These are phyloP conservation scores for Jaapia argillacea DNA, from an alignment of 768 basidiomycete species.

Conservation along the genomic window DNA sequence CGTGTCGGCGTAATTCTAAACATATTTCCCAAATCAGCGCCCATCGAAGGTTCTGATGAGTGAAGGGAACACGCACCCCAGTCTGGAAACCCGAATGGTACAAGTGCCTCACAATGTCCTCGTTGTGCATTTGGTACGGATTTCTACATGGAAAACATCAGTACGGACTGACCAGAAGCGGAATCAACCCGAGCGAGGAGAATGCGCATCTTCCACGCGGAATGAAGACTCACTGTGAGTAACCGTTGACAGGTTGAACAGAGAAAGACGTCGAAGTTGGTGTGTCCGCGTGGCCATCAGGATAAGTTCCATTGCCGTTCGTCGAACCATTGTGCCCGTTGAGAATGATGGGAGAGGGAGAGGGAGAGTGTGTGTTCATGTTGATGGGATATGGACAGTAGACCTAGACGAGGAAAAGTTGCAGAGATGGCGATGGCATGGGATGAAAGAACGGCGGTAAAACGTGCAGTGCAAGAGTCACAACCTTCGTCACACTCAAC, in stretches of 20 bases:
- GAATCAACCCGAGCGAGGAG: too few relatives aligned
- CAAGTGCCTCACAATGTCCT: slow-evolving; percentile 69
- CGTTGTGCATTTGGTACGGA: slow-evolving; percentile 57
- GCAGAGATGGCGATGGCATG: background rate
- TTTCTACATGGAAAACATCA: too few relatives aligned
- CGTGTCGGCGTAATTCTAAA: slow-evolving; percentile 76
- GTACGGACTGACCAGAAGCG: too few relatives aligned
- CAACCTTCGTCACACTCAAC: too few relatives aligned
- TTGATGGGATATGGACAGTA: too few relatives aligned
- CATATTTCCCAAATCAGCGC: too few relatives aligned
- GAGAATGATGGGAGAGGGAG: slow-evolving; percentile 27
- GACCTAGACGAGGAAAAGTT: too few relatives aligned
- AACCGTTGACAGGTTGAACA: slow-evolving; percentile 33
- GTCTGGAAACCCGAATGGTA: slow-evolving; percentile 76
- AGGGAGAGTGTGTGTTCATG: slow-evolving; percentile 16
- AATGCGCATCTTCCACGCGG: slow-evolving; percentile 1
- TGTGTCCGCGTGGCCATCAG: slow-evolving; percentile 3
- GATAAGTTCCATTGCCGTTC: slow-evolving; percentile 33
- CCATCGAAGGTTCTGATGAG: background rate
- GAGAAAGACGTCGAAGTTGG: slow-evolving; percentile 26
- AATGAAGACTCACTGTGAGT: slow-evolving; percentile 40
- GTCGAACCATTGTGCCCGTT: slow-evolving; percentile 43
- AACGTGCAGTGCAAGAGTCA: too few relatives aligned
- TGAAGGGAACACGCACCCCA: slow-evolving; percentile 44
- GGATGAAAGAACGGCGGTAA: background rate